Evolutionary conservation across 148 eudicot genomes (phyloP).

Genomic region (Camellia granthamiana): DNA sequence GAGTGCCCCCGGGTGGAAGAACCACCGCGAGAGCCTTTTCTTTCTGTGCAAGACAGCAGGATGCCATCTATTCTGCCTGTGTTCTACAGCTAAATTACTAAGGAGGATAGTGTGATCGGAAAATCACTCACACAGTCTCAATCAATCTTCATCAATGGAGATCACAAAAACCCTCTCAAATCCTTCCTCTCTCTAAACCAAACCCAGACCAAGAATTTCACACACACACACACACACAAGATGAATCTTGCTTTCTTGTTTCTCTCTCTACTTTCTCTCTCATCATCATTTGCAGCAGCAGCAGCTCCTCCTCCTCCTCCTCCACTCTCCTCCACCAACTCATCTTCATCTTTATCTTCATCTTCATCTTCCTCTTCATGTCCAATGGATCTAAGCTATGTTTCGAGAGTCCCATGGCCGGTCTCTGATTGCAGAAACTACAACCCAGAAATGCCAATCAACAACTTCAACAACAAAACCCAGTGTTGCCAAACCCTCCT

Average conservation of each 20-base stretch:
- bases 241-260: neutral
- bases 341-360: neutral
- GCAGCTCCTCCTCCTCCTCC: neutral
- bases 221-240: neutral
- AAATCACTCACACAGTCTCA: no score
- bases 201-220: neutral
- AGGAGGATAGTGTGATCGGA: no score
- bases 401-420: constrained; percentile 47
- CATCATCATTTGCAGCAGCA: neutral
- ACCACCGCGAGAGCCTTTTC: no score
- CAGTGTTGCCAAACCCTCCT: constrained; percentile 68
- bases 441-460: neutral
- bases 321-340: neutral
- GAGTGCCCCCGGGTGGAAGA: no score
- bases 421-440: constrained; percentile 32
- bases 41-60: no score
- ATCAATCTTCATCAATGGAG: no score
- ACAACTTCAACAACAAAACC: neutral
- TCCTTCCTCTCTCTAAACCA: no score
- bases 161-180: no score
- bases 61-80: no score
- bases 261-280: constrained; percentile 10
- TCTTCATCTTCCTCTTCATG: constrained; percentile 21
- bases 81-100: no score
- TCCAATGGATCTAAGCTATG: constrained; percentile 52